These are phyloP conservation scores for Sporothrix pseudoabietina DNA, from an alignment of 2,329 filamentous ascomycete species.

Conservation along the genomic window DNA sequence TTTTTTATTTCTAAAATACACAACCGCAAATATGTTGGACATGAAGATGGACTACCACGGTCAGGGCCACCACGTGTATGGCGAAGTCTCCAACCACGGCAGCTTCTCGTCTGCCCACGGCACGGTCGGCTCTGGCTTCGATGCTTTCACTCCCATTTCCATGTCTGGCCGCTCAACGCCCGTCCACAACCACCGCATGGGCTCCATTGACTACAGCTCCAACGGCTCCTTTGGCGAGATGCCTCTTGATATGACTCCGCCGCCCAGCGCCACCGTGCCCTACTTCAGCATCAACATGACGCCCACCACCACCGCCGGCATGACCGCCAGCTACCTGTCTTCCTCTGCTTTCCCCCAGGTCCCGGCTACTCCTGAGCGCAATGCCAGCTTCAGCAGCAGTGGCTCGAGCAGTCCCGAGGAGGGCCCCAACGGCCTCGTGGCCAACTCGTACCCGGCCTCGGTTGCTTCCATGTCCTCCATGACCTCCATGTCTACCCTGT, in stretches of 20 bases:
- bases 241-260: slow-evolving; percentile 44
- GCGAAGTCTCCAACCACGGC: slow-evolving; percentile 33
- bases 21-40: slow-evolving; percentile 36
- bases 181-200: slow-evolving; percentile 40
- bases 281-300: slow-evolving; percentile 31
- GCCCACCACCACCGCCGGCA: slow-evolving; percentile 7
- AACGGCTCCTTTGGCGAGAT: slow-evolving; percentile 37
- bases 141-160: slow-evolving; percentile 48
- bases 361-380: slow-evolving; percentile 33
- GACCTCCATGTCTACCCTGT: slow-evolving; percentile 28
- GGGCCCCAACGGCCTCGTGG: slow-evolving; percentile 80
- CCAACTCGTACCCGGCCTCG: slow-evolving; percentile 82
- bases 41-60: slow-evolving; percentile 46
- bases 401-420: slow-evolving; percentile 39
- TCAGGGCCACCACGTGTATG: slow-evolving; percentile 39
- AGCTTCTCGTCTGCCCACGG: slow-evolving; percentile 46
- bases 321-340: slow-evolving; percentile 15
- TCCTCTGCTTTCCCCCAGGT: slow-evolving; percentile 23
- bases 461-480: slow-evolving; percentile 56
- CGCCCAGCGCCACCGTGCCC: slow-evolving; percentile 37
- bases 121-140: slow-evolving; percentile 44
- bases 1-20: background rate
- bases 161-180: slow-evolving; percentile 49
- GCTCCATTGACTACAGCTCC: slow-evolving; percentile 42
- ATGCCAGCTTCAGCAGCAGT: slow-evolving; percentile 33